phyloP scores from a whole-genome alignment of 2,329 filamentous ascomycete species.

The Nemania bipapillata region DNA sequence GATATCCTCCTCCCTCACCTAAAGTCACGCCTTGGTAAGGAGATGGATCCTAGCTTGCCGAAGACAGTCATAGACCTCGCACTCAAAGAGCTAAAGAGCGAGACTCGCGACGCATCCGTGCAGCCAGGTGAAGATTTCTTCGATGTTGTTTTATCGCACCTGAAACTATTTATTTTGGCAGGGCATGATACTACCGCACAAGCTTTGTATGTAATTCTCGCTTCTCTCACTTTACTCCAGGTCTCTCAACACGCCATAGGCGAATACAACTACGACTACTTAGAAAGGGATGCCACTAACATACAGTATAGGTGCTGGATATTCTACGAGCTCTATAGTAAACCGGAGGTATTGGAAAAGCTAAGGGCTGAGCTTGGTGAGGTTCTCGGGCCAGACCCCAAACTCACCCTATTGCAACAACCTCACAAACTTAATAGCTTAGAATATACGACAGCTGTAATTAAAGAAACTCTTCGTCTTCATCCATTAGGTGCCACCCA shows the following conservation, averaged over 20 bases:
- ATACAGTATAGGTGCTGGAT: conserved; percentile 32
- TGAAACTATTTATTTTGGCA: conserved; percentile 29
- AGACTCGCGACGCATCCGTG: neutral
- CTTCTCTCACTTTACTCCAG: too few relatives aligned
- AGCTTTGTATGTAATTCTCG: conserved; percentile 27
- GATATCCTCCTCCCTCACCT: conserved; percentile 21
- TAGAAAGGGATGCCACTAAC: too few relatives aligned
- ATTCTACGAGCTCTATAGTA: conserved; percentile 37
- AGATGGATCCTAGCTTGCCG: neutral
- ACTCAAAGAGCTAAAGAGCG: neutral
- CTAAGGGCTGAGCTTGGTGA: conserved; percentile 49
- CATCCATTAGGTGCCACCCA: conserved; percentile 7
- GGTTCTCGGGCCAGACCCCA: conserved; percentile 46
- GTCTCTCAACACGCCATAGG: too few relatives aligned
- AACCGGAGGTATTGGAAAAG: conserved; percentile 42
- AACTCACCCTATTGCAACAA: conserved; percentile 52
- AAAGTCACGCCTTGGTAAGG: neutral
- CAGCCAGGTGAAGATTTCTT: conserved; percentile 12
- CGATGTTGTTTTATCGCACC: conserved; percentile 23
- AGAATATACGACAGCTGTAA: conserved; percentile 63
- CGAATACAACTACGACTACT: too few relatives aligned
- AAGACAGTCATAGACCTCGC: too few relatives aligned
- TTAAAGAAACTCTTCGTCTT: conserved; percentile 62
- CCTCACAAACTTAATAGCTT: conserved; percentile 61
- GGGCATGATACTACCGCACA: conserved; percentile 37